Evolutionary conservation across 2,329 filamentous ascomycete genomes (phyloP).

Genomic region (Xylariaceae sp.): DNA sequence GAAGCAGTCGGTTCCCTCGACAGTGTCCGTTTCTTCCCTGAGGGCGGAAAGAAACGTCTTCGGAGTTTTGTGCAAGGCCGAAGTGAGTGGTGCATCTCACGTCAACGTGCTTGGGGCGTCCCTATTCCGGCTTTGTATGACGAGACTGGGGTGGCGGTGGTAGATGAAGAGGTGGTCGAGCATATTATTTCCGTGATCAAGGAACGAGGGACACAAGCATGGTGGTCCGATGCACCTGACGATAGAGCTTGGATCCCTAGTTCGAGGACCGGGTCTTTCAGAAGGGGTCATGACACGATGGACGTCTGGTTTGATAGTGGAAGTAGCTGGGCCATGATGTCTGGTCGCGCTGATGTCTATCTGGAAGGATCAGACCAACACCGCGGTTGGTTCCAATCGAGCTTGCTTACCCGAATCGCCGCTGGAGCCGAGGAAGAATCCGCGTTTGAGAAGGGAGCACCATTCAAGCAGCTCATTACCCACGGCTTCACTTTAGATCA

Average conservation of each 20-base stretch:
- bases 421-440: conserved; percentile 43
- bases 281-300: conserved; percentile 90
- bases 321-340: conserved; percentile 74
- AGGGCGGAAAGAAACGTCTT: conserved; percentile 67
- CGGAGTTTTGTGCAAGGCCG: conserved; percentile 82
- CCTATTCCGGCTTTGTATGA: conserved; percentile 90
- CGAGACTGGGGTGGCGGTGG: conserved; percentile 66
- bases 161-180: conserved; percentile 72
- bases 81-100: conserved; percentile 96
- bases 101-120: conserved; percentile 93
- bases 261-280: conserved; percentile 57
- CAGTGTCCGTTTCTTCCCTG: conserved; percentile 73
- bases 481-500: conserved; percentile 93
- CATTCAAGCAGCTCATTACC: conserved; percentile 86
- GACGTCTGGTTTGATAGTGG: conserved; percentile 99
- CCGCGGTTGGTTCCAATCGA: conserved; percentile 97
- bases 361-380: conserved; percentile 95
- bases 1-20: conserved; percentile 67
- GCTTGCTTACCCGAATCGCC: conserved; percentile 80
- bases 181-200: conserved; percentile 81
- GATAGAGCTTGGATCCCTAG: conserved; percentile 74
- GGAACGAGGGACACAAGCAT: conserved; percentile 78
- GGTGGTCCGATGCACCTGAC: conserved; percentile 81
- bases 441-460: conserved; percentile 44
- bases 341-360: conserved; percentile 72